Evolutionary conservation across 2,329 filamentous ascomycete genomes (phyloP).

Genomic region (Curvularia sp.): DNA sequence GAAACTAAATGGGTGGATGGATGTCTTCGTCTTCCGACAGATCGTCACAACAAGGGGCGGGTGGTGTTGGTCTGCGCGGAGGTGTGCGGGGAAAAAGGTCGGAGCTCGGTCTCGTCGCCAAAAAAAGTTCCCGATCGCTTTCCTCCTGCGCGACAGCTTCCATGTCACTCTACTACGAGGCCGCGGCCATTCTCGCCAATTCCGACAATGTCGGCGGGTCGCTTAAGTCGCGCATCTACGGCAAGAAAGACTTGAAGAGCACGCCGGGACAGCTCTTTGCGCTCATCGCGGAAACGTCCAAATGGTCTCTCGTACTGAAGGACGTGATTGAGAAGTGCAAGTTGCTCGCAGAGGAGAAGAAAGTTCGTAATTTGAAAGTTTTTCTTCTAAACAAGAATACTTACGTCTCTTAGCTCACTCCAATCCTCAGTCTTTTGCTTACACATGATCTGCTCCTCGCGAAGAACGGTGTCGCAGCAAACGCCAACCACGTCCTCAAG

Average conservation of each 20-base stretch:
- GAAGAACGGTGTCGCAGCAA: slow-evolving; percentile 82
- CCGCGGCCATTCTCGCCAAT: slow-evolving; percentile 74
- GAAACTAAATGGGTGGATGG: too few relatives aligned
- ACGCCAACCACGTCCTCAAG: slow-evolving; percentile 78
- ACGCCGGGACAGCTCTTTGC: slow-evolving; percentile 85
- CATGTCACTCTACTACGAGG: slow-evolving; percentile 97
- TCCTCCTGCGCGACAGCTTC: slow-evolving; percentile 15
- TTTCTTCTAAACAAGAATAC: not conserved
- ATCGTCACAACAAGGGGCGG: not conserved
- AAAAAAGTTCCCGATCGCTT: slow-evolving; percentile 14
- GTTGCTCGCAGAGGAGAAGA: slow-evolving; percentile 79
- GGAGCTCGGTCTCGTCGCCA: slow-evolving; percentile 14
- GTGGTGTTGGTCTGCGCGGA: slow-evolving; percentile 3
- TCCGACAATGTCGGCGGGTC: slow-evolving; percentile 75
- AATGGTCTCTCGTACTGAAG: slow-evolving; percentile 86
- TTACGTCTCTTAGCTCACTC: slow-evolving; percentile 68
- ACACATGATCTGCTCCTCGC: slow-evolving; percentile 85
- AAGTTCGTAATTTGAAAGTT: slow-evolving; percentile 61
- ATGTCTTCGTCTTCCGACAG: not conserved
- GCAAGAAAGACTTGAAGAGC: slow-evolving; percentile 75
- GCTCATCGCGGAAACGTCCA: slow-evolving; percentile 82
- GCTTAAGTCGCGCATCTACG: slow-evolving; percentile 84
- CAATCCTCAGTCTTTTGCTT: slow-evolving; percentile 79
- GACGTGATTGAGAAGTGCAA: slow-evolving; percentile 86
- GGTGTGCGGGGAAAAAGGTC: slow-evolving; percentile 14